A percentile compares a stretch with the other conserved stretches of the same genome.
Conservation (phyloP, 192 early-diverging fungal species). For the Irineochytrium annulatum region DNA sequence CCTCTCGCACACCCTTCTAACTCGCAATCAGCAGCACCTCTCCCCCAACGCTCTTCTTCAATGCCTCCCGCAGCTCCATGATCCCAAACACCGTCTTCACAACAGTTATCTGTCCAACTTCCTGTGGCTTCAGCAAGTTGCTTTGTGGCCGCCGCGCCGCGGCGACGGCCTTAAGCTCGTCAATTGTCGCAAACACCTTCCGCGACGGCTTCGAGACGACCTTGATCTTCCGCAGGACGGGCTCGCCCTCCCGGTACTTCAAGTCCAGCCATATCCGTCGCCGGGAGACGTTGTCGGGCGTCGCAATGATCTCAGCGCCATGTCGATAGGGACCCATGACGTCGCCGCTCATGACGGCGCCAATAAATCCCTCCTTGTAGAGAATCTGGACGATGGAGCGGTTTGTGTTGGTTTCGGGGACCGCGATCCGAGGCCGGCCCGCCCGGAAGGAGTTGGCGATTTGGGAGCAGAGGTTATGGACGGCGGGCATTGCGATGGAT, state of each 20-base stretch:
- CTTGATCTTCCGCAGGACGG: slow-evolving; percentile 74
- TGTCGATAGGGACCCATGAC: slow-evolving; percentile 57
- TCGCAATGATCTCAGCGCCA: slow-evolving; percentile 66
- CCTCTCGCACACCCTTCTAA: no score
- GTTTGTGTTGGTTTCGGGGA: slow-evolving; percentile 88
- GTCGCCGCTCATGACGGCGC: slow-evolving; percentile 73
- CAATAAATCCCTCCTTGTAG: slow-evolving; percentile 87
- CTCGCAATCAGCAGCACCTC: slow-evolving; percentile 67
- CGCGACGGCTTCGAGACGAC: slow-evolving; percentile 84
- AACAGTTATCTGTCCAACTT: slow-evolving; percentile 89
- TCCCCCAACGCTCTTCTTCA: slow-evolving; percentile 81
- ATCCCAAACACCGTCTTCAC: slow-evolving; percentile 82
- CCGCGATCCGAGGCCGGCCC: slow-evolving; percentile 73
- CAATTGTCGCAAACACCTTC: slow-evolving; percentile 71
- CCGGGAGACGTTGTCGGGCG: slow-evolving; percentile 76
- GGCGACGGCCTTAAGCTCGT: slow-evolving; percentile 70
- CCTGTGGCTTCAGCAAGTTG: slow-evolving; percentile 75
- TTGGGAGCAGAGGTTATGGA: slow-evolving; percentile 70
- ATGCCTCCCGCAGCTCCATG: slow-evolving; percentile 84
- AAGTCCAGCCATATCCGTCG: slow-evolving; percentile 89
- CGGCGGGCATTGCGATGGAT: no score
- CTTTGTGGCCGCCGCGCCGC: slow-evolving; percentile 63
- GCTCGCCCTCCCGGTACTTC: slow-evolving; percentile 79
- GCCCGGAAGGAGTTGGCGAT: slow-evolving; percentile 88
- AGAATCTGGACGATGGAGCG: slow-evolving; percentile 78